Conservation (phyloP, 805 yeast genomes). For the Ogataea glucozyma region DNA sequence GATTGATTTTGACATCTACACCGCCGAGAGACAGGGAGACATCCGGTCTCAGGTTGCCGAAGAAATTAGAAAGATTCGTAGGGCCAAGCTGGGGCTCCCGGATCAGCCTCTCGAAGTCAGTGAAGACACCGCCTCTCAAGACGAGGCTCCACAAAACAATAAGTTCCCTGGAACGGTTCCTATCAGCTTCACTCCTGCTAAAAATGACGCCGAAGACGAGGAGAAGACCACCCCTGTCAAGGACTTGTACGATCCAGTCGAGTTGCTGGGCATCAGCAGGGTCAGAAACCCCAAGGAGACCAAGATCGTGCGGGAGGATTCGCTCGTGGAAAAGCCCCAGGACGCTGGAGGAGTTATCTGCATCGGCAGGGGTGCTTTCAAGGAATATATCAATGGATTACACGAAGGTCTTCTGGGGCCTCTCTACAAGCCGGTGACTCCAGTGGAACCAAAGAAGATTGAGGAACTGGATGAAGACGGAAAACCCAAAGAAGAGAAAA, state of each 20-base stretch:
- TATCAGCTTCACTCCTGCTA: conserved; percentile 7
- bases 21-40: conserved; percentile 86
- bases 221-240: conserved; percentile 32
- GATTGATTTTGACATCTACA: conserved; percentile 74
- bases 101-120: conserved; percentile 20
- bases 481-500: conserved; percentile 19
- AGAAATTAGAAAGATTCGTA: conserved; percentile 69
- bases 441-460: conserved; percentile 4
- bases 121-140: conserved; percentile 19
- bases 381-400: conserved; percentile 85
- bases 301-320: conserved; percentile 43
- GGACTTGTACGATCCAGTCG: conserved; percentile 42
- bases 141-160: conserved; percentile 8
- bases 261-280: conserved; percentile 59
- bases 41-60: conserved; percentile 82
- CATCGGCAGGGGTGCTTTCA: conserved; percentile 93
- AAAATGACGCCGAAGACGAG: conserved; percentile 15
- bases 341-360: conserved; percentile 85
- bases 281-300: conserved; percentile 18
- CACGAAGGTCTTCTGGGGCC: conserved; percentile 97
- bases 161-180: conserved; percentile 14
- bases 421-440: conserved; percentile 49
- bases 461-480: conserved; percentile 10
- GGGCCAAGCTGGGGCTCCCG: conserved; percentile 38
- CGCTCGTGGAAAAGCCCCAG: conserved; percentile 43